Evolutionary conservation across 2,329 filamentous ascomycete genomes (phyloP), one percentile per base, ranked within the genome.

Genomic region (Basipetospora chlamydospora): DNA sequence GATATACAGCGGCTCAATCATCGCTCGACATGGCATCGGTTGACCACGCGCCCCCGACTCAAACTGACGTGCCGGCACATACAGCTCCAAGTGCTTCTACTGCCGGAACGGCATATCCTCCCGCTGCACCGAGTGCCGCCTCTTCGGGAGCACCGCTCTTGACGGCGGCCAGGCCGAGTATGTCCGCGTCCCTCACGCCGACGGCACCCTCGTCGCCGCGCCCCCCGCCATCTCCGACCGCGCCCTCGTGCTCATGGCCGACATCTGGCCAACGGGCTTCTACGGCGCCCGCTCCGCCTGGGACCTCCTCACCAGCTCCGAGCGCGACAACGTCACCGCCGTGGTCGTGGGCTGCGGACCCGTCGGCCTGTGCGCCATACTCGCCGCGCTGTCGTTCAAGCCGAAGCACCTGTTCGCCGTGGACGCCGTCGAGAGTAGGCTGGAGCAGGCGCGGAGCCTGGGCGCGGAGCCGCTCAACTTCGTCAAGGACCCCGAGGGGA

Each of bases 391-490:
- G 15, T 77, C 83, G 47, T 78, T 75, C 55, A 70, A 72, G 46
- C 81, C 81, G 1, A 80, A 75, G 55, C 66, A 80, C 47, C 54
- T 87, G 6, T 70, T 87, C 40, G 81, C 80, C 3, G 69, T 87
- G 34, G 82, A 88, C 56, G 74, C 75, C 3, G 70, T 88, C 8
- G 72, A 77, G 4, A 74, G 74, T 40, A 66, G 84, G 39, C 64
- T 92, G 28, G 73, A 78, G 37, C 63, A 81, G 20, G 84, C 84
- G 13, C 70, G 64, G 52, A 64, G 59, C 2, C 60, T 90, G 1
- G 83, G 83, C 5, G 84, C 81, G 3, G 82, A 83, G 56, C 75
- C 81, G 1, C 75, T 83, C 62, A 85, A 90, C 53, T 86, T 85
- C 55, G 58, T 68, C 48, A 74, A 63, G 1, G 72, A 83, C 41